Percentiles rank a stretch among this genome's conserved stretches.
phyloP scores from a whole-genome alignment of 345 rosid species.

The Eucalyptus melliodora region DNA sequence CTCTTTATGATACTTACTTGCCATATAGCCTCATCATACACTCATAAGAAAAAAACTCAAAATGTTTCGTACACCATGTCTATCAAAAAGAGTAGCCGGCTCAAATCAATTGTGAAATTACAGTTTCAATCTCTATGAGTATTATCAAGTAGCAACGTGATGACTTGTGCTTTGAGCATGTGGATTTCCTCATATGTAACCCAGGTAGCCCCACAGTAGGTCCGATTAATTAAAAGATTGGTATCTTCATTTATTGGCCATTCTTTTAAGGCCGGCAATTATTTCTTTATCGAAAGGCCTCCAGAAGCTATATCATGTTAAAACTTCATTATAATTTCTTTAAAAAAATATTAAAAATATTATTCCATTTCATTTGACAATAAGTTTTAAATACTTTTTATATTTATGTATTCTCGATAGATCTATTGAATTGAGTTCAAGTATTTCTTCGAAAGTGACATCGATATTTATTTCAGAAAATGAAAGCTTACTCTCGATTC shows the following conservation, averaged over 20 bases:
- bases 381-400: too few species aligned
- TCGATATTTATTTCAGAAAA: too few species aligned
- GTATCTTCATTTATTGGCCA: not conserved
- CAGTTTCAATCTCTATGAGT: not conserved
- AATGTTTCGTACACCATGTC: not conserved
- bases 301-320: accelerated
- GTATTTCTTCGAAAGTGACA: accelerated
- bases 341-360: too few species aligned
- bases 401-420: accelerated
- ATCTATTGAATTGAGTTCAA: accelerated
- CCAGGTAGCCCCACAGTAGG: accelerated
- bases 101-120: not conserved
- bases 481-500: accelerated
- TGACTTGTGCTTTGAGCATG: not conserved
- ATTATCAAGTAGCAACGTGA: not conserved
- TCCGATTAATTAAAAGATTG: not conserved
- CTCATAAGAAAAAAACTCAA: not conserved
- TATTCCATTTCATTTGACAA: too few species aligned
- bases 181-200: not conserved
- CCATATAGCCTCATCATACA: not conserved
- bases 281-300: not conserved
- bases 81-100: not conserved
- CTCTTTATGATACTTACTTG: not conserved
- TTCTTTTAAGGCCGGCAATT: not conserved
- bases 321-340: too few species aligned